These are phyloP conservation scores for Euphorbia corollata DNA, from an alignment of 441 rosid species.

Conservation along the genomic window DNA sequence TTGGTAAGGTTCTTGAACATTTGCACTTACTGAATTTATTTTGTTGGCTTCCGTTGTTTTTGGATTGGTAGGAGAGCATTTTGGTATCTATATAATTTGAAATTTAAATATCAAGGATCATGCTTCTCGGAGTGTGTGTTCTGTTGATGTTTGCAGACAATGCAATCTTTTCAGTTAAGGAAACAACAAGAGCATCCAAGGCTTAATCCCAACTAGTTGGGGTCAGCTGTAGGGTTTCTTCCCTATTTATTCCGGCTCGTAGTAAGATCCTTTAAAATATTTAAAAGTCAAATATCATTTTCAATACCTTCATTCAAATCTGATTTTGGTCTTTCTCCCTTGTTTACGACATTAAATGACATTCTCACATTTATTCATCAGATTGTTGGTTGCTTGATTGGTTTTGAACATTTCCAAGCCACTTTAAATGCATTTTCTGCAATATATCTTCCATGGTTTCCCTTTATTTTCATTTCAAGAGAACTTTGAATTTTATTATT, in stretches of 20 bases:
- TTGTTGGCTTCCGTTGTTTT: background rate
- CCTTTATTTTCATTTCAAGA: background rate
- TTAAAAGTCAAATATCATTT: background rate
- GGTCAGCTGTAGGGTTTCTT: background rate
- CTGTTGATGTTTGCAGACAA: background rate
- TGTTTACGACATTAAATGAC: background rate
- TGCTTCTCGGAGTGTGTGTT: background rate
- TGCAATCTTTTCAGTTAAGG: background rate
- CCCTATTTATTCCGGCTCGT: background rate
- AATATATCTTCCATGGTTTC: background rate
- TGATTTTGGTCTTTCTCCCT: background rate
- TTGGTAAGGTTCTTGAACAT: conserved; percentile 42
- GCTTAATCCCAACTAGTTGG: background rate
- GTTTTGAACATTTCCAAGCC: background rate
- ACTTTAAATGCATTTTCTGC: background rate
- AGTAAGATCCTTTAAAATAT: background rate
- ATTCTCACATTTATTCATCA: background rate
- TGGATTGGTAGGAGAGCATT: conserved; percentile 1
- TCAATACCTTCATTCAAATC: background rate
- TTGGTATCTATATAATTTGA: background rate
- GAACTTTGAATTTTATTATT: background rate
- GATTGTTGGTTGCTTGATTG: background rate
- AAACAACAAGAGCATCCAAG: background rate
- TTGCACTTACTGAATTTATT: background rate
- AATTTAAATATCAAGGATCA: background rate